Base-by-base conservation (phyloP, 306 rosid genomes). In the Glycyrrhiza uralensis region DNA sequence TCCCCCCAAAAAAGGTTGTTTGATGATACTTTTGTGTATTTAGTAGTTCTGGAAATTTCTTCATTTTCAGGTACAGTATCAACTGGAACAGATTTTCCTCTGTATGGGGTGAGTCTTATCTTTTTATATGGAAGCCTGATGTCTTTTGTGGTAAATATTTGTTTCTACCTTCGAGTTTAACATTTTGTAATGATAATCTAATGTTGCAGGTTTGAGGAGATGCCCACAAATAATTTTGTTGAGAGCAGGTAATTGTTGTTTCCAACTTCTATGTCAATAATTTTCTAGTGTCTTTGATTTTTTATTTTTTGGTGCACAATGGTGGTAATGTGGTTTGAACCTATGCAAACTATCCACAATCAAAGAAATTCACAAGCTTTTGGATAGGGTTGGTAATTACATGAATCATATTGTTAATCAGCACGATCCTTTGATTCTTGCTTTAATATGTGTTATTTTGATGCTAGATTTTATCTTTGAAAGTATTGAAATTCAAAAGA, bases 181-280 rank as follows among this genome's bases (percentile, higher is more conserved):
- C 55, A n/a, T 32, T 66, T 68, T 46, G 0, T 24, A 39, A 30
- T 69, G 2, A 50, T 60, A 41, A 42, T 69, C 15, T 65, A 69
- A 12, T 51, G n/a, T 62, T 81, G 65, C 8, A 0, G 98, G 78
- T 94, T 94, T 85, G 98, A 83, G 84, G 98, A 94, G 90, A 94
- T 94, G 98, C 97, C 98, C 7, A 94, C 98, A 28, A 90, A 94
- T 77, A 91, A 88, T 76, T 94, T 76, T 74, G 98, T 94, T 8
- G 98, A 94, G 86, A 94, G 98, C 95, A 91, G 97, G 97, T 89
- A 76, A 45, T 44, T 59, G 4, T 11, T 62, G 11, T 57, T 62
- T 4, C 72, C 67, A 49, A n/a, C n/a, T n/a, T n/a, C n/a, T n/a
- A n/a, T 64, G 28, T 54, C 51, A 42, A 28, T 72, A 30, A 46